phyloP scores from a whole-genome alignment of 257 asterid species.

The Solanum lignicaule region DNA sequence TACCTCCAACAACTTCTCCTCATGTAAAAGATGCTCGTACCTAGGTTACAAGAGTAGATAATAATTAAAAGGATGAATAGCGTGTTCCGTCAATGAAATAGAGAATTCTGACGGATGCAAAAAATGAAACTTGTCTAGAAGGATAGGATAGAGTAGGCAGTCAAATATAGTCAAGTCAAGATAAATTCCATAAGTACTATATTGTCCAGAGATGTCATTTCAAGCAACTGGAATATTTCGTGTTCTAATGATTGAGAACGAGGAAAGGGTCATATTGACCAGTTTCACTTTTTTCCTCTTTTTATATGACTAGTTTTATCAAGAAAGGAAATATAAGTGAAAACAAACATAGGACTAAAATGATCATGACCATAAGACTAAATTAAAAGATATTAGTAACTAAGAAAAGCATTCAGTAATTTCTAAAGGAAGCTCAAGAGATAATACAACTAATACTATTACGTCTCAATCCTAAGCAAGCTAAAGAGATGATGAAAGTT shows the following conservation, averaged over 20 bases:
- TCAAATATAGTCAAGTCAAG: not conserved
- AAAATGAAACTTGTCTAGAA: not conserved
- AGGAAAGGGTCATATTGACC: not conserved
- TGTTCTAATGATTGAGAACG: not conserved
- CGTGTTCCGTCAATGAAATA: not conserved
- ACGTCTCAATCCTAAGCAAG: not conserved
- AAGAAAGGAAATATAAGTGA: not conserved
- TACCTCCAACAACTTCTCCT: slow-evolving; percentile 95
- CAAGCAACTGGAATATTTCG: not conserved
- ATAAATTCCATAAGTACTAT: not conserved
- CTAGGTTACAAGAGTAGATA: slow-evolving; percentile 15
- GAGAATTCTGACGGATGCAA: not conserved
- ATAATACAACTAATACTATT: not conserved
- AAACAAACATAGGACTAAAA: not conserved
- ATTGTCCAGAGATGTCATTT: not conserved
- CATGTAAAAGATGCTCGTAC: slow-evolving; percentile 71
- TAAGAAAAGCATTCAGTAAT: not conserved
- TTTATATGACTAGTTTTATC: not conserved
- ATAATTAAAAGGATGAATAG: not conserved
- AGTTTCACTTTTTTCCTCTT: not conserved
- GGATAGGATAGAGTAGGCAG: not conserved
- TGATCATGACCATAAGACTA: not conserved
- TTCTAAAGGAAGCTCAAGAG: not conserved
- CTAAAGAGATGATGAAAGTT: not conserved
- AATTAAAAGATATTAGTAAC: not conserved